Evolutionary conservation across 148 eudicot genomes (phyloP).

Genomic region (Chenopodium album): DNA sequence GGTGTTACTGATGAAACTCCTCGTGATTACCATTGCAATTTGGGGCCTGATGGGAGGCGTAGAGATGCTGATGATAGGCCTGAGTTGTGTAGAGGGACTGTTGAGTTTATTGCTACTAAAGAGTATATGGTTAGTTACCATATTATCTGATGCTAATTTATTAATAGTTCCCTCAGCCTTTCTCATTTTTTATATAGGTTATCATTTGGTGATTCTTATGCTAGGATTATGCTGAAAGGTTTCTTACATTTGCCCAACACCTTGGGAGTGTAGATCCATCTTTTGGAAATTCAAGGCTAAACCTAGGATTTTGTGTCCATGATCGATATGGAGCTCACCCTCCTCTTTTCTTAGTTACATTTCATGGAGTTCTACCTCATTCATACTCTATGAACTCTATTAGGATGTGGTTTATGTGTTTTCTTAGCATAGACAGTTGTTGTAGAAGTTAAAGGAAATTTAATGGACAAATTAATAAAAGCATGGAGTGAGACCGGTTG

Average conservation of each 20-base stretch:
- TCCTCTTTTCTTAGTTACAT: not conserved
- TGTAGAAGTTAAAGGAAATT: no score
- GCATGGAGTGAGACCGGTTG: no score
- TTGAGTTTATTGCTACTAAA: constrained; percentile 91
- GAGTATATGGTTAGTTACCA: constrained; percentile 65
- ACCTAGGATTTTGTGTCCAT: no score
- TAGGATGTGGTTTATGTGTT: not conserved
- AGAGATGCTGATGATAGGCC: constrained; percentile 99
- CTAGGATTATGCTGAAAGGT: not conserved
- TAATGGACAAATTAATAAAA: no score
- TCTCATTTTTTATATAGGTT: not conserved
- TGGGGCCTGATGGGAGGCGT: constrained; percentile 95
- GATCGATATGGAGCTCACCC: not conserved
- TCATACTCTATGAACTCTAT: not conserved
- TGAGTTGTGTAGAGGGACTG: constrained; percentile 93
- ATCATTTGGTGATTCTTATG: constrained; percentile 4
- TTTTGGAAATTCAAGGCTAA: not conserved
- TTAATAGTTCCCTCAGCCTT: not conserved
- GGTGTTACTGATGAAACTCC: constrained; percentile 94
- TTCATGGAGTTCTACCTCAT: not conserved
- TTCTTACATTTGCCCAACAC: not conserved
- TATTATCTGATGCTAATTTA: constrained; percentile 7
- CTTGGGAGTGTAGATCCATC: not conserved
- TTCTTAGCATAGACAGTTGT: not conserved
- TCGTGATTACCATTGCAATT: constrained; percentile 90